Conservation (phyloP, 2,329 filamentous ascomycete genomes). For the Penicillium hordei region DNA sequence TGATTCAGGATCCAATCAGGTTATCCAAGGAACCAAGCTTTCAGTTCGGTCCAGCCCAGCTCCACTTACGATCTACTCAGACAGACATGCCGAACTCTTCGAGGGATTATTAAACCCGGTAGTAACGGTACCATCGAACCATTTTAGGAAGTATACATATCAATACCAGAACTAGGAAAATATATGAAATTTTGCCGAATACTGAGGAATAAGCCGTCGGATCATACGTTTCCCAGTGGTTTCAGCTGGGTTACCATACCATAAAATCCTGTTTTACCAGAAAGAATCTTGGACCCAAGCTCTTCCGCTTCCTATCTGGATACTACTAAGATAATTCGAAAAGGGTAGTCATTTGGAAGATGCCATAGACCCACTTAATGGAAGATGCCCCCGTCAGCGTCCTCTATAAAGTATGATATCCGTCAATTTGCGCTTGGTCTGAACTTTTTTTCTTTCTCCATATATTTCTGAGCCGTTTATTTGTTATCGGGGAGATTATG, state of each 20-base stretch:
- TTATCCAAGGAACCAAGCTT: not conserved
- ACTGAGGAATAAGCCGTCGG: not conserved
- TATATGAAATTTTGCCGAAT: not conserved
- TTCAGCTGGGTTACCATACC: not conserved
- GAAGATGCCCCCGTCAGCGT: not conserved
- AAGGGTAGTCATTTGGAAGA: slow-evolving; percentile 1
- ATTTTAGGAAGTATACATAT: not conserved
- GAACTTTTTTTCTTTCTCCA: slow-evolving; percentile 4
- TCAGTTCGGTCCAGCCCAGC: not conserved
- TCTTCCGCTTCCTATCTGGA: slow-evolving; percentile 1
- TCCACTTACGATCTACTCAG: not conserved
- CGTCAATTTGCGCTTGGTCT: slow-evolving; percentile 1
- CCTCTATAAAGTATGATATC: slow-evolving; percentile 23
- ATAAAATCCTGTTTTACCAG: not conserved
- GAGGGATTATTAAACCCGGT: not conserved
- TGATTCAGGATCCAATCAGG: not conserved
- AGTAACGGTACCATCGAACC: slow-evolving; percentile 23
- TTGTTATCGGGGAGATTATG: slow-evolving; percentile 27
- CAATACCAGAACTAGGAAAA: slow-evolving; percentile 12
- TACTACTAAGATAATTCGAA: slow-evolving; percentile 5
- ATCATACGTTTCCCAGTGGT: not conserved
- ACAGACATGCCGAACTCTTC: slow-evolving; percentile 1
- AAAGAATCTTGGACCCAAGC: slow-evolving; percentile 11
- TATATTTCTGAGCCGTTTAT: slow-evolving; percentile 11
- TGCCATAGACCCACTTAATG: slow-evolving; percentile 9